Evolutionary conservation across 805 yeast species (phyloP).

Genomic region (Candida vartiovaarae): DNA sequence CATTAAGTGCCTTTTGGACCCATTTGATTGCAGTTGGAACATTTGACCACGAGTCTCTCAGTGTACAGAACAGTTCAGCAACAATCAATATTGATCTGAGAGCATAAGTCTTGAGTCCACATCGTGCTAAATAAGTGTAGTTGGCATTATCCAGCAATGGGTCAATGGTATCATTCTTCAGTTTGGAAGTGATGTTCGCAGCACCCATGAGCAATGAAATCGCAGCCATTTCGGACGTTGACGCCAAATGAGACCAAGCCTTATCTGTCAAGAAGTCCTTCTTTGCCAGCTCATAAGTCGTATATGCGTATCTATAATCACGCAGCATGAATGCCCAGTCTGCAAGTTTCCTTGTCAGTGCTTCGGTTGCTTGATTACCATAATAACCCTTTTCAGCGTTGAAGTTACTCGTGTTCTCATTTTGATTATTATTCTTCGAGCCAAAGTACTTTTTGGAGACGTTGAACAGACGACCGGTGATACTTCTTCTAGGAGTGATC

Average conservation of each 20-base stretch:
- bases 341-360: constrained; percentile 71
- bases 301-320: constrained; percentile 78
- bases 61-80: constrained; percentile 55
- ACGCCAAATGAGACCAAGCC: constrained; percentile 75
- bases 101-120: constrained; percentile 62
- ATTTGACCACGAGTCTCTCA: constrained; percentile 36
- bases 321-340: constrained; percentile 91
- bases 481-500: constrained; percentile 67
- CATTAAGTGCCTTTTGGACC: constrained; percentile 40
- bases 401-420: constrained; percentile 30
- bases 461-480: constrained; percentile 65
- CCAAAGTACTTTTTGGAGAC: constrained; percentile 54
- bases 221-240: constrained; percentile 85
- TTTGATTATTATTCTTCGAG: constrained; percentile 15
- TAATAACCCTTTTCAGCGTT: constrained; percentile 51
- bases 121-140: constrained; percentile 68
- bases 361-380: constrained; percentile 57
- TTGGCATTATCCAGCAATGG: constrained; percentile 55
- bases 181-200: constrained; percentile 32
- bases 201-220: constrained; percentile 59
- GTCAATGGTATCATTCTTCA: constrained; percentile 37
- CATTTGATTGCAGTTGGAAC: constrained; percentile 36
- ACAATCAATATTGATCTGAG: constrained; percentile 59
- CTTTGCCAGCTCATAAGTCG: constrained; percentile 74
- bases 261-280: constrained; percentile 72